Evolutionary conservation across 768 basidiomycete species (phyloP).

Genomic region (Lentinula boryana): DNA sequence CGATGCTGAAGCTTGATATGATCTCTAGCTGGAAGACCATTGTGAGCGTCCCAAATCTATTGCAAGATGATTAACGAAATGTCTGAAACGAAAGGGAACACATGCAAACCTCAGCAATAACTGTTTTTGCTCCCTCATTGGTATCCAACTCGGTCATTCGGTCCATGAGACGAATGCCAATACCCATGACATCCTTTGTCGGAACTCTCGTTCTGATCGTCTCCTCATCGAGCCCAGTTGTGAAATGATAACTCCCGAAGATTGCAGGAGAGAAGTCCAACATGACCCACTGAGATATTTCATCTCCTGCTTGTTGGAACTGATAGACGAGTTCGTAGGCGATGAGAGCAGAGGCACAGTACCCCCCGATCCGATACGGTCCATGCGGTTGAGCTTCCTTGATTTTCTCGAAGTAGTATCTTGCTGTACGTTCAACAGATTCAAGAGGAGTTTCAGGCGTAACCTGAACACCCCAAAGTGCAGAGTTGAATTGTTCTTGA

Average conservation of each 20-base stretch:
- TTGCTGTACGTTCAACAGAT: conserved; percentile 2
- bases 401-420: conserved; percentile 11
- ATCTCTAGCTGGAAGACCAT: neutral
- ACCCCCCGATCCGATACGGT: conserved; percentile 1
- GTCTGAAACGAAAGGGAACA: neutral
- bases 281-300: conserved; percentile 3
- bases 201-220: neutral
- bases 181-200: neutral
- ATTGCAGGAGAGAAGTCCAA: conserved; percentile 6
- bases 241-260: conserved; percentile 4
- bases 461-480: conserved; percentile 12
- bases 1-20: neutral
- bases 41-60: conserved; percentile 4
- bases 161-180: neutral
- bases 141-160: conserved; percentile 1
- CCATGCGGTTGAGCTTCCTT: conserved; percentile 6
- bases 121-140: neutral
- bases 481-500: conserved; percentile 7
- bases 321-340: conserved; percentile 1
- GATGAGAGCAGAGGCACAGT: conserved; percentile 5
- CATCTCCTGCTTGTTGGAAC: conserved; percentile 3
- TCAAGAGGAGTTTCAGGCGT: conserved; percentile 10
- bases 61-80: neutral
- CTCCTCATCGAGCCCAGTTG: neutral
- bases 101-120: neutral